Evolutionary conservation across 2,329 filamentous ascomycete genomes (phyloP).

Genomic region (Penicillium sp.): DNA sequence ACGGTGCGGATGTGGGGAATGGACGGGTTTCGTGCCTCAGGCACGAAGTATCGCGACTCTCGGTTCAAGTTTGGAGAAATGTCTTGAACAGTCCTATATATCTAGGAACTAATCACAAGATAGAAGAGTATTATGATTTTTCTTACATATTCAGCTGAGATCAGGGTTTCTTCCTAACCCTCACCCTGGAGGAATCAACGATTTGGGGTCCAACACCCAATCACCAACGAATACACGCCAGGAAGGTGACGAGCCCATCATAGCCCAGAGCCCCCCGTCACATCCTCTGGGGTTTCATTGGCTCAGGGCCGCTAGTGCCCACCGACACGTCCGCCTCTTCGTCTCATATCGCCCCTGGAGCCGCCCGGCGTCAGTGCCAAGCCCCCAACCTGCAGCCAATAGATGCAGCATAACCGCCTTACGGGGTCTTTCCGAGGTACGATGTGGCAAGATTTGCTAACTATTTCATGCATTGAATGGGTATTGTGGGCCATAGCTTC

Average conservation of each 20-base stretch:
- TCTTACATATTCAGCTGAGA: background rate
- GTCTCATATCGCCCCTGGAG: conserved; percentile 22
- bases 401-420: background rate
- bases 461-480: background rate
- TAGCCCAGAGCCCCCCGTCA: conserved; percentile 14
- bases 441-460: background rate
- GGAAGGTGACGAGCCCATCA: conserved; percentile 10
- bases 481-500: background rate
- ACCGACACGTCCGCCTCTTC: conserved; percentile 7
- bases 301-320: conserved; percentile 14
- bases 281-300: conserved; percentile 20
- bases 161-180: background rate
- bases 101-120: background rate
- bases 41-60: background rate
- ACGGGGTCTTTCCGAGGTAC: background rate
- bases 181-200: background rate
- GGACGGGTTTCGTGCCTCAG: conserved; percentile 11
- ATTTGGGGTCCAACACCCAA: conserved; percentile 10
- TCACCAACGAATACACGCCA: conserved; percentile 8
- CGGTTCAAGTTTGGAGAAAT: background rate
- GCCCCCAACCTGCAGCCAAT: conserved; percentile 13
- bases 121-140: background rate
- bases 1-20: conserved; percentile 24
- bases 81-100: background rate
- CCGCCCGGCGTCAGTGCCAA: conserved; percentile 23